Conservation (phyloP, 2,329 filamentous ascomycete genomes). For the Neofusicoccum sp. region DNA sequence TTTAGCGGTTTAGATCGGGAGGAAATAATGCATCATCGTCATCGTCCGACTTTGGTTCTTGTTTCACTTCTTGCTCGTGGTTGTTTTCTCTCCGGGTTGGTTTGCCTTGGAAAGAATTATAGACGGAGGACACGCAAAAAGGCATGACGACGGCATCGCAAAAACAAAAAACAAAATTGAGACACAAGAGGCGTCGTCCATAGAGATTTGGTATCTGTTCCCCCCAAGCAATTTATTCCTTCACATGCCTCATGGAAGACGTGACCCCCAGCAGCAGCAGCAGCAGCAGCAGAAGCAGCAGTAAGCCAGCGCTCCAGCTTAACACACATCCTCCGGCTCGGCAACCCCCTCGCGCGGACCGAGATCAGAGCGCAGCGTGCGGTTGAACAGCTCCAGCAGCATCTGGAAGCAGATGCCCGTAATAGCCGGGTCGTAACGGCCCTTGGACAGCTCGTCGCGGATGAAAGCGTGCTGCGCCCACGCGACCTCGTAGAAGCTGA, state of each 20-base stretch:
- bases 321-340: conserved; percentile 75
- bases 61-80: not conserved
- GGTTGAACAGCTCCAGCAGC: conserved; percentile 79
- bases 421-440: conserved; percentile 87
- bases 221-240: too few species aligned
- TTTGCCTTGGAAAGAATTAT: not conserved
- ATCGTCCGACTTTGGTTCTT: conserved; percentile 1
- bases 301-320: conserved; percentile 20
- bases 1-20: conserved; percentile 17
- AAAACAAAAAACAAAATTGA: not conserved
- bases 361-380: conserved; percentile 76
- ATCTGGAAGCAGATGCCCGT: conserved; percentile 90
- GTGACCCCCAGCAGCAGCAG: too few species aligned
- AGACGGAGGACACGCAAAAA: conserved; percentile 6
- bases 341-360: conserved; percentile 66
- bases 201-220: too few species aligned
- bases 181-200: not conserved
- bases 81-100: not conserved
- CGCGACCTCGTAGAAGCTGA: conserved; percentile 87
- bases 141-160: not conserved
- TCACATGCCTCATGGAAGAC: not conserved
- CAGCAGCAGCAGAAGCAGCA: too few species aligned
- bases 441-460: conserved; percentile 87
- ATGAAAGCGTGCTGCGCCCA: conserved; percentile 97
- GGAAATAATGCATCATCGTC: conserved; percentile 14